These are phyloP conservation scores for Globisporangium parvum DNA, from an alignment of 352 stramenopile species.

Conservation along the genomic window DNA sequence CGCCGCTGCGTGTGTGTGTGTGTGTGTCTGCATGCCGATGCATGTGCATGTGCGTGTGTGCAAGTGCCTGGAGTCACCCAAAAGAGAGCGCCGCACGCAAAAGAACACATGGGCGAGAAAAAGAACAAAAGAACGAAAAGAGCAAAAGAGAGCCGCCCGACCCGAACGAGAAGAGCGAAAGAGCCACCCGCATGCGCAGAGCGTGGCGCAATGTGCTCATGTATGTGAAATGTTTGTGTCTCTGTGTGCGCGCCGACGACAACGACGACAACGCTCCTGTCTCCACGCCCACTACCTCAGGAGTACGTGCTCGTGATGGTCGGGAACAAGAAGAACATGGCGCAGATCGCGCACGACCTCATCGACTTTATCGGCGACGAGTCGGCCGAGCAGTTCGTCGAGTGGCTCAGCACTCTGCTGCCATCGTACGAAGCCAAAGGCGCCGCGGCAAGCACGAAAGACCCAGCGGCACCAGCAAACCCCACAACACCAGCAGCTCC, in stretches of 20 bases:
- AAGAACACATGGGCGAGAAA: constrained; percentile 17
- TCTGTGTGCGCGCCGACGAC: constrained; percentile 15
- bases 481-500: too few species aligned
- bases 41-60: constrained; percentile 10
- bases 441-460: constrained; percentile 2
- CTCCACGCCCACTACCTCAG: constrained; percentile 27
- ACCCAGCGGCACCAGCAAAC: constrained; percentile 10
- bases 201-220: background rate
- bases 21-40: too few species aligned
- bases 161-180: constrained; percentile 3
- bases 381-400: constrained; percentile 61
- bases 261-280: background rate
- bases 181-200: background rate
- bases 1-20: constrained; percentile 2
- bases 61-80: background rate
- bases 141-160: constrained; percentile 7
- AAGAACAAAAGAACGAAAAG: constrained; percentile 1
- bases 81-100: constrained; percentile 15
- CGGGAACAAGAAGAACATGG: constrained; percentile 84
- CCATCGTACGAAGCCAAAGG: constrained; percentile 35
- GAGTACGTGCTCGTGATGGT: constrained; percentile 87
- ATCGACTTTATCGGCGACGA: constrained; percentile 84
- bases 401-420: constrained; percentile 58
- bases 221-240: constrained; percentile 27
- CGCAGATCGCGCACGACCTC: constrained; percentile 74